phyloP scores from a whole-genome alignment of 495 filamentous ascomycete genomes.

The Neurospora tetraspora region DNA sequence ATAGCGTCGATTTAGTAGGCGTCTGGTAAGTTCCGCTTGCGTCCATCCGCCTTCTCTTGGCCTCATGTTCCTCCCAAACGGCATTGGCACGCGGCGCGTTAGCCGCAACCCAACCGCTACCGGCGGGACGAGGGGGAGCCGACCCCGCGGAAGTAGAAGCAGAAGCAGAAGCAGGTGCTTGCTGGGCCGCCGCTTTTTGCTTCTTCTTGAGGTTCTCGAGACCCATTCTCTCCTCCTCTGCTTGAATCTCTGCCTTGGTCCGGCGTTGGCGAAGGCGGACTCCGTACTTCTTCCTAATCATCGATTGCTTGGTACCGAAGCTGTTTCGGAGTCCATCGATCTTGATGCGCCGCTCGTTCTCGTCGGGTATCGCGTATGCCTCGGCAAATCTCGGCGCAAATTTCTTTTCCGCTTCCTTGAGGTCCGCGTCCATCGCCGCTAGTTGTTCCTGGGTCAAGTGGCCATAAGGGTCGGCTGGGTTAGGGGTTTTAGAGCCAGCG shows the following conservation, averaged over 20 bases:
- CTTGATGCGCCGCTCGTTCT: slow-evolving; percentile 17
- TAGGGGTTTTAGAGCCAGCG: slow-evolving; percentile 5
- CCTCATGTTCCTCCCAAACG: slow-evolving; percentile 17
- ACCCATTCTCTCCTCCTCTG: slow-evolving; percentile 31
- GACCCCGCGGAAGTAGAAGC: neutral
- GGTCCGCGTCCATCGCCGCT: slow-evolving; percentile 23
- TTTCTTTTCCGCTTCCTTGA: slow-evolving; percentile 25
- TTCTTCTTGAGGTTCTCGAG: neutral
- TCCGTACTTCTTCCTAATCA: slow-evolving; percentile 39
- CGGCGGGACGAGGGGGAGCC: slow-evolving; percentile 11
- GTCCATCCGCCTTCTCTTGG: slow-evolving; percentile 21
- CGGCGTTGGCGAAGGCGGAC: slow-evolving; percentile 36
- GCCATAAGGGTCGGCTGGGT: slow-evolving; percentile 26
- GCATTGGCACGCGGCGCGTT: slow-evolving; percentile 14
- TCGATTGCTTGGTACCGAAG: slow-evolving; percentile 39
- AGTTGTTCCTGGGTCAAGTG: slow-evolving; percentile 23
- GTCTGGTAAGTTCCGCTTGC: slow-evolving; percentile 11
- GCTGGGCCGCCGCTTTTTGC: slow-evolving; percentile 7
- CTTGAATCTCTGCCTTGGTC: slow-evolving; percentile 32
- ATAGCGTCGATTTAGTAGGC: slow-evolving; percentile 19
- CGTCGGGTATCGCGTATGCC: slow-evolving; percentile 25
- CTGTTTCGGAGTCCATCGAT: slow-evolving; percentile 35
- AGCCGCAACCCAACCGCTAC: slow-evolving; percentile 20
- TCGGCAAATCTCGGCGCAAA: slow-evolving; percentile 30
- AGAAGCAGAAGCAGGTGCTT: slow-evolving; percentile 3